Percentiles rank a stretch among this genome's conserved stretches.
These are phyloP conservation scores for Hypseocharis bilobata DNA, from an alignment of 441 rosid species.

Conservation along the genomic window DNA sequence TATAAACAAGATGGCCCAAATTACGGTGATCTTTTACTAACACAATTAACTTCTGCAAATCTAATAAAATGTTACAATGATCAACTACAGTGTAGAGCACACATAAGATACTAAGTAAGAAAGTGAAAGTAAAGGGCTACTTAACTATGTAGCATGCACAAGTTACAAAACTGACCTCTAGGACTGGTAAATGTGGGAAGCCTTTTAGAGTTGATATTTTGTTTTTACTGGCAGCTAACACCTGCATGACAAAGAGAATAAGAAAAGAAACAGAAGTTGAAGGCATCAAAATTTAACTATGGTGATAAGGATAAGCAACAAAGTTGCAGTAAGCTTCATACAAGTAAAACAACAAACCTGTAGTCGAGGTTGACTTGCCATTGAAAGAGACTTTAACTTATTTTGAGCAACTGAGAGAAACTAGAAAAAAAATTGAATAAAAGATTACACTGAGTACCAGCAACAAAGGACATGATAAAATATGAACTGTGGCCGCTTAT, in stretches of 20 bases:
- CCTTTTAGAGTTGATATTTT: conserved; percentile 81
- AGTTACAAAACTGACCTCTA: conserved; percentile 52
- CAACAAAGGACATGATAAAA: conserved; percentile 1
- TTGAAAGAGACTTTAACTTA: conserved; percentile 83
- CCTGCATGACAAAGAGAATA: conserved; percentile 36
- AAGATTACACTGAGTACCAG: conserved; percentile 3
- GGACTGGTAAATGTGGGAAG: conserved; percentile 82
- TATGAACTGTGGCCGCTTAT: conserved; percentile 12
- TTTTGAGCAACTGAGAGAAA: conserved; percentile 98
- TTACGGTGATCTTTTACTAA: background rate
- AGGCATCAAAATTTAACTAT: conserved; percentile 16
- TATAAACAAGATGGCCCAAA: background rate
- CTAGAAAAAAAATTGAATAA: conserved; percentile 30
- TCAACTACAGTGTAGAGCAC: background rate
- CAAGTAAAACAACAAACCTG: conserved; percentile 43
- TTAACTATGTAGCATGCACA: background rate
- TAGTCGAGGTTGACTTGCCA: conserved; percentile 97
- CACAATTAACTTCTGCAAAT: background rate
- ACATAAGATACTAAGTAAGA: background rate
- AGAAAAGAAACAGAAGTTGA: conserved; percentile 2
- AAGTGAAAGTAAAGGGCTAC: background rate
- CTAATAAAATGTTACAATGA: background rate
- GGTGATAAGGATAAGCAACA: background rate
- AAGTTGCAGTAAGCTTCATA: conserved; percentile 11
- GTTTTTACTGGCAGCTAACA: conserved; percentile 96